Base-by-base conservation (phyloP, 106 monocot genomes). In the Platanthera guangdongensis region DNA sequence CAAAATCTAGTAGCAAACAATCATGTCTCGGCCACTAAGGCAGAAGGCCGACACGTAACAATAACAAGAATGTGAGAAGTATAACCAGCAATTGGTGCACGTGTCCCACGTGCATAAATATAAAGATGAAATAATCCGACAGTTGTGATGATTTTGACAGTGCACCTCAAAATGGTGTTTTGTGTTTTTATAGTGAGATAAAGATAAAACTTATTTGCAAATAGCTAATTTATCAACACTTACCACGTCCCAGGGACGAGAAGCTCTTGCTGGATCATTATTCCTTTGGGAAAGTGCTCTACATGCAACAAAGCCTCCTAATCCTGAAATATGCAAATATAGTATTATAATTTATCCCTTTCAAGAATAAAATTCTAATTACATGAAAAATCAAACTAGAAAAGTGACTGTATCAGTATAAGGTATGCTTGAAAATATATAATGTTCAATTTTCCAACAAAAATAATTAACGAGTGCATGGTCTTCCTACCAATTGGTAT, bases 241-340 rank as follows among this genome's bases (percentile, higher is more conserved):
- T 89, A 95, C 95, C 82, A 74, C 68, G 77, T 96, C 95, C 95
- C 95, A 96, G n/a, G 95, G 95, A 16, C 95, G 88, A 54, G 95
- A 96, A 75, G 95, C 95, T 83, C 86, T 96, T 22, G 88, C 80
- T 51, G 95, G 95, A 84, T 96, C 89, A 83, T 52, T 79, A 77
- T 96, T 96, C 79, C 95, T 84, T 73, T 93, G 90, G 28, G 95
- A 93, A 77, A 96, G 92, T 69, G 95, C 88, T 81, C 87, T 89
- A 81, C 95, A 96, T 50, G 95, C 95, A 52, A 96, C 95, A 91
- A 96, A 96, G 69, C 94, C 94, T 82, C 91, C 94, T 76, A 94
- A 75, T 55, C 94, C 94, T 94, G 76, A 67, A 72, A 84, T 50
- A 32, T 21, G 75, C 3, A 39, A 75, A 54, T 50, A 28, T 15